Evolutionary conservation across 176 grass and related monocot genomes (phyloP), one percentile per base, ranked within the genome.

Genomic region (Juncus inflexus): DNA sequence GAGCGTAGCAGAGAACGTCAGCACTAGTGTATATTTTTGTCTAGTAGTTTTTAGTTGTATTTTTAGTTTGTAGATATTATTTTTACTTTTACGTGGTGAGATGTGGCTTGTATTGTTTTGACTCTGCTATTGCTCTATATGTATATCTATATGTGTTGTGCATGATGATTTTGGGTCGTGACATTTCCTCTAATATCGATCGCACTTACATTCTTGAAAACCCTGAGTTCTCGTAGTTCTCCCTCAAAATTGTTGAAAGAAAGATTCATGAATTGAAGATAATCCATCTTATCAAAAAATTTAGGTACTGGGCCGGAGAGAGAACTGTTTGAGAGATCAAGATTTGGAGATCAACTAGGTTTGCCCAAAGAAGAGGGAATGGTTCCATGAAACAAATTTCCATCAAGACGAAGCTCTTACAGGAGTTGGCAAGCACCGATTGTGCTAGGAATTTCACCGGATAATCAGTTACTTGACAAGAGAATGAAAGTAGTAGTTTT

Each of bases 161-260:
- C n/a, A n/a, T n/a, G n/a, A n/a, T n/a, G n/a, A n/a, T n/a, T n/a
- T n/a, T n/a, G n/a, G n/a, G n/a, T n/a, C n/a, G n/a, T n/a, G n/a
- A n/a, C n/a, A n/a, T n/a, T 85, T 40, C 73, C 83, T 37, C 58
- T 13, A 28, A 80, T 71, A 2, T 49, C 70, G 51, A 80, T 13
- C 10, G 52, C 47, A 6, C 64, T 73, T 1, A 42, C 16, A 40
- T 85, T 85, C 57, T 15, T 72, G 61, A 86, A 86, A 15, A 86
- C 8, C 12, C 83, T 77, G 2, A 42, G 4, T 9, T 16, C 66
- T 72, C 77, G 78, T 42, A 86, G 39, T 74, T 77, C 66, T 3
- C 83, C 78, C 3, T 81, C 43, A 36, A 81, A 74, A 53, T 61
- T 72, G 66, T 78, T 82, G 61, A 82, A 28, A 1, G 79, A 82